Base-by-base conservation (phyloP, 306 rosid species). In the Lathyrus aphaca region DNA sequence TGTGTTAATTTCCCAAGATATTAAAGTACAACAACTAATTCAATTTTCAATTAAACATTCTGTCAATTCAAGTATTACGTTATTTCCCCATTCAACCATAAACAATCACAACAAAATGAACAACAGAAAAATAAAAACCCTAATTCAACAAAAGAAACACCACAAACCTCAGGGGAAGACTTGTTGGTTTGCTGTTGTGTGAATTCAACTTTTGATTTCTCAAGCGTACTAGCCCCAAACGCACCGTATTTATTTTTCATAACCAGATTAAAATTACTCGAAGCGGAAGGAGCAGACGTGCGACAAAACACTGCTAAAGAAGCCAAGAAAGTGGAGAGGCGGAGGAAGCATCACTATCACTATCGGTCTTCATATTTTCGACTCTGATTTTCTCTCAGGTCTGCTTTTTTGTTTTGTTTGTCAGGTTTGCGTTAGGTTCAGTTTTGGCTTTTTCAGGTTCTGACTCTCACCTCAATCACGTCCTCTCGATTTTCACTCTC, bases 231-330 rank as follows among this genome's bases (percentile, higher is more conserved):
- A 12, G 99, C 57, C 40, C 96, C 92, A 6, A 84, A 50, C n/a
- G 97, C 21, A 70, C 99, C 90, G 71, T 50, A 85, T 0, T 85
- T 95, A 77, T 85, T 95, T 77, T 94, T 94, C 99, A 91, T 91
- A 32, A 79, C 30, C 14, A 73, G 61, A 27, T 54, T 56, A 56
- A 56, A 3, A 14, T 14, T 42, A 25, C 25, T 38, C 8, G 75
- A 59, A 39, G 64, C 54, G 4, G 61, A 63, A 15, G 86, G 19
- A 7, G 79, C 72, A 0, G 85, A 16, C 2, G 72, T 10, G 81
- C 83, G 2, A 15, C 78, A 2, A 85, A 84, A 72, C 99, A 94
- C 4, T 88, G 82, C 50, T 94, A 91, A 38, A 91, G 46, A 10
- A 88, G 29, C 17, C 17, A 19, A 3, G n/a, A n/a, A n/a, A n/a